Evolutionary conservation across 2,329 filamentous ascomycete genomes (phyloP), one percentile per base, ranked within the genome.

Genomic region (Fusarium brevicatenulatum): DNA sequence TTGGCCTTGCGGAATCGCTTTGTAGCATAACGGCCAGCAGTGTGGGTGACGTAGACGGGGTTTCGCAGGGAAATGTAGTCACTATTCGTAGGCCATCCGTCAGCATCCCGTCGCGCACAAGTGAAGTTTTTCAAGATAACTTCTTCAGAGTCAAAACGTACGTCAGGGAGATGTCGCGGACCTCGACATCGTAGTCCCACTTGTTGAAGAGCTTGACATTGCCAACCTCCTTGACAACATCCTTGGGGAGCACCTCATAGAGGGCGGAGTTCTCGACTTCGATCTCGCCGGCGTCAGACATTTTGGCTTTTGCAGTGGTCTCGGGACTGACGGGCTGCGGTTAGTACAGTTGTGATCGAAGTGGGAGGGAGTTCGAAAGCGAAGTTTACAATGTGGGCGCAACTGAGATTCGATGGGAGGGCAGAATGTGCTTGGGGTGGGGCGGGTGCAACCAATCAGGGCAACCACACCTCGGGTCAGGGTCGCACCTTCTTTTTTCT

Each of bases 1-100:
- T 98, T 97, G 85, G 97, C 96, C 93, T 99, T 99, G 90, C 96
- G 94, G 94, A 99, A 99, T 85, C 97, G 93, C 95, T 99, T 99
- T 88, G 92, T 91, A 84, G 96, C 96, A 91, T 97, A 99, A 85
- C 95, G 94, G 85, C 96, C 96, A 83, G 97, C 96, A 79, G 95
- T 97, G 92, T 99, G 96, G 85, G 96, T 95, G 88, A 98, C 91
- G 90, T 98, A 99, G 90, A 98, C 96, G 82, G 96, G 96, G 81
- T 95, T 92, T 86, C 96, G 95, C 90, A 99, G 97, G 88, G 98
- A 96, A 86, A 99, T 96, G 91, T 99, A 99, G 87, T 99, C 96
- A 90, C 96, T 99, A 80, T 82, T 82, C 39, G 59, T 74, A 66
- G 68, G 74, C 65, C 68, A 73, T 77, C 72, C 72, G 76, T 83